phyloP scores from a whole-genome alignment of 78 protist species.

The Dictyostelium firmibasis region DNA sequence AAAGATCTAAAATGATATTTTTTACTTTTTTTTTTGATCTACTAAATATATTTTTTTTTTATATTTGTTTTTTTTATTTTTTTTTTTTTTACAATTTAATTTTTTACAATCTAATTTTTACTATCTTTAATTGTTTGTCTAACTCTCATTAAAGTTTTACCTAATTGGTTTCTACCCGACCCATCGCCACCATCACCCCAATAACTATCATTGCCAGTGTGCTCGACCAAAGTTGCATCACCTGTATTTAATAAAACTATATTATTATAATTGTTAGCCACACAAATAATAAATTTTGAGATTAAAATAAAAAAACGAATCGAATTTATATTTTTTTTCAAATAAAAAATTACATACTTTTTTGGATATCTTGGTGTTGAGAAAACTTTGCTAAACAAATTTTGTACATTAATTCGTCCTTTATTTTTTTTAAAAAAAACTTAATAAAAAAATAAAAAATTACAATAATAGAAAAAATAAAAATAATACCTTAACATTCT shows the following conservation, averaged over 20 bases:
- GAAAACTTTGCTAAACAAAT: neutral
- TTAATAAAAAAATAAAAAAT: no score
- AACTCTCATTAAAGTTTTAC: neutral
- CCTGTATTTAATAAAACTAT: neutral
- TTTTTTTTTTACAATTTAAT: neutral
- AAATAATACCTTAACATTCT: neutral
- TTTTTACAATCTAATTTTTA: no score
- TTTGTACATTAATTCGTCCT: neutral
- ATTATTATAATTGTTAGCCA: neutral
- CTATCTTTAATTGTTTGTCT: neutral
- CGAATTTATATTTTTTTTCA: no score
- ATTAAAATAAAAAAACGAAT: no score
- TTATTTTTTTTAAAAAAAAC: no score
- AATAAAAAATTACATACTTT: neutral
- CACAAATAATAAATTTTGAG: neutral
- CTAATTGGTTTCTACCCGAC: neutral
- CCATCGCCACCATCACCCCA: constrained; percentile 43
- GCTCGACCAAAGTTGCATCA: neutral
- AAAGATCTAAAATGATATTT: no score
- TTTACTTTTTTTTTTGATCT: neutral
- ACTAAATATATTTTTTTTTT: neutral
- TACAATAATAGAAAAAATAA: no score
- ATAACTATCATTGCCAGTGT: neutral
- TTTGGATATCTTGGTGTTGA: neutral
- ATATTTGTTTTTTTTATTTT: neutral